Base-by-base conservation (phyloP, 2,329 filamentous ascomycete genomes). In the Calycina herbarum region DNA sequence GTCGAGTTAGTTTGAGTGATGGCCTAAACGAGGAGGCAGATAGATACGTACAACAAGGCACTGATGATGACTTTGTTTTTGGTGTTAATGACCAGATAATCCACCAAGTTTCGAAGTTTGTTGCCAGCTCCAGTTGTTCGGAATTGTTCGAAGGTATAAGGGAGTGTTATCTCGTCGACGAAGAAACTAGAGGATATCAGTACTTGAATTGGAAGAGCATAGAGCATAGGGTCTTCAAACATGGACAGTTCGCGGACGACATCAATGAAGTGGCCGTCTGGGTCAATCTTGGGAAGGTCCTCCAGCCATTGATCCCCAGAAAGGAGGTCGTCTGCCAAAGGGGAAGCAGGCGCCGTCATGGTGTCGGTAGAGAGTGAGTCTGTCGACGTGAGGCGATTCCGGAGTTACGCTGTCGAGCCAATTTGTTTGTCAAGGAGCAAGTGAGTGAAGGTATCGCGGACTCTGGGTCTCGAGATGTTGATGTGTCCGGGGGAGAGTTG, bases 101-200 rank as follows among this genome's bases (percentile, higher is more conserved):
- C 83, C 59, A 91, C 87, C 63, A 94, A 79, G 27, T 77, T 74
- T 33, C 80, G 85, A 73, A 85, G 81, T 70, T 80, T 86, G 68
- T 81, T 83, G 1, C 88, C 88, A 31, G 87, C 86, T 5, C 86
- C 82, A 1, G 86, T 89, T 5, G 87, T 89, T 59, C 89, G 82
- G 8, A 93, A 81, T 76, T 92, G 89, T 73, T 93, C 90, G 78
- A 92, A 93, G 15, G 86, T 89, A 73, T 86, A 85, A 17, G 90
- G 89, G 57, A 88, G 78, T 61, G 83, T 82, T 64, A 93, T 82
- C 27, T 85, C 85, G 65, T 88, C 84, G 65, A 83, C 80, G 67
- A 91, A 84, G 74, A 85, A 90, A 62, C 87, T 90, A 45, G 13
- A 57, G 33, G 17, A n/a, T 48, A 29, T 72, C n/a, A 71, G 42